phyloP scores from a whole-genome alignment of 2,329 filamentous ascomycete species.

The Nemania serpens region DNA sequence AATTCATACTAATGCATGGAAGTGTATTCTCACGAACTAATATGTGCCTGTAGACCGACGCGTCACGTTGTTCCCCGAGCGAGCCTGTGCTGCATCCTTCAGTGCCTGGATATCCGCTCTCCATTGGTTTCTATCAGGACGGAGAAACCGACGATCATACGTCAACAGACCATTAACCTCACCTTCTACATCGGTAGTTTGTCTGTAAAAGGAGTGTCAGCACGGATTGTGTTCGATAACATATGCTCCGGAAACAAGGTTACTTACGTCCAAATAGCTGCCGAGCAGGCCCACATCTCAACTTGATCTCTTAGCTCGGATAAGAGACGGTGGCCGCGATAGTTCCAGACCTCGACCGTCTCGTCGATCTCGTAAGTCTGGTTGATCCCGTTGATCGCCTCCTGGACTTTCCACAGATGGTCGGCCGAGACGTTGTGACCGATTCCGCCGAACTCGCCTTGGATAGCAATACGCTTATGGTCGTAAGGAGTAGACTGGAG shows the following conservation, averaged over 20 bases:
- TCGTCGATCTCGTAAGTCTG: conserved; percentile 70
- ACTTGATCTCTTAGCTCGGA: conserved; percentile 66
- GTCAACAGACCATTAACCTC: conserved; percentile 75
- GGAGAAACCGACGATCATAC: conserved; percentile 66
- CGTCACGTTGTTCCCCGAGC: conserved; percentile 22
- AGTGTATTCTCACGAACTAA: neutral
- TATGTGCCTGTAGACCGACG: neutral
- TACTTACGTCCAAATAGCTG: conserved; percentile 65
- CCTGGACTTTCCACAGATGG: conserved; percentile 67
- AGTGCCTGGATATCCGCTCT: conserved; percentile 61
- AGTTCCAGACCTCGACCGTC: conserved; percentile 66
- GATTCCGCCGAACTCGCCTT: conserved; percentile 74
- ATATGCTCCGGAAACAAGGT: neutral
- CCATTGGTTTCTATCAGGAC: conserved; percentile 64
- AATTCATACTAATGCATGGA: neutral
- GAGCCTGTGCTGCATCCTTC: conserved; percentile 57
- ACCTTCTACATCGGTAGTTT: conserved; percentile 75
- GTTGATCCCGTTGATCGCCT: conserved; percentile 63
- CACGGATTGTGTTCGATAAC: neutral
- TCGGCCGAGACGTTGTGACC: conserved; percentile 67
- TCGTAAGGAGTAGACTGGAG: conserved; percentile 60
- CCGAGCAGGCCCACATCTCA: conserved; percentile 65
- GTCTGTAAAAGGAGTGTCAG: conserved; percentile 39
- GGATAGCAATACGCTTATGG: conserved; percentile 64
- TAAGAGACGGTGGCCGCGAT: conserved; percentile 64